These are phyloP conservation scores for Colletotrichum sp. DNA, from an alignment of 2,329 filamentous ascomycete genomes.

Conservation along the genomic window DNA sequence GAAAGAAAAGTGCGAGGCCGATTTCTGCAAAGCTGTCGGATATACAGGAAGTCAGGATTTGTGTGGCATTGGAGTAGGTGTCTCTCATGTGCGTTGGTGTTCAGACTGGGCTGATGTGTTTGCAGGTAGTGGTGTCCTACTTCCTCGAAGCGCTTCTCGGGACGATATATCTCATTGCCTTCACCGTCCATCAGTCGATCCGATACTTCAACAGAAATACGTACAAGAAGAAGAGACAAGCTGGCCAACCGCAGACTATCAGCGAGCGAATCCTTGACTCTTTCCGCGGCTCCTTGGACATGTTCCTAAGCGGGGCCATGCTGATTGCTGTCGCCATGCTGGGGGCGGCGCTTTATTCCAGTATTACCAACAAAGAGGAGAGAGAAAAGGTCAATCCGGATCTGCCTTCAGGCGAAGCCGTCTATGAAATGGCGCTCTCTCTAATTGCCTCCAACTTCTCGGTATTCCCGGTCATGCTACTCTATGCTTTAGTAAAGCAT, in stretches of 20 bases:
- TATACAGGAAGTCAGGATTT: constrained; percentile 16
- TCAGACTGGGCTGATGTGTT: background rate
- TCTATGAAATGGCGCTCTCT: constrained; percentile 1
- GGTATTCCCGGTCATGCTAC: constrained; percentile 19
- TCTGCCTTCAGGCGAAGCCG: background rate
- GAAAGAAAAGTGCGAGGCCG: background rate
- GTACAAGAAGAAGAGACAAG: background rate
- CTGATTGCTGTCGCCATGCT: constrained; percentile 19
- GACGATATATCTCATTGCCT: constrained; percentile 15
- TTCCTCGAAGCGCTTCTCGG: constrained; percentile 14
- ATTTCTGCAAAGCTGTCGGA: constrained; percentile 11
- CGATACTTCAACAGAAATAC: background rate
- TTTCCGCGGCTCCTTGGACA: constrained; percentile 18
- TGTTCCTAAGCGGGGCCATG: constrained; percentile 15
- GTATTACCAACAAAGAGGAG: background rate
- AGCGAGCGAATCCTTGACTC: constrained; percentile 3
- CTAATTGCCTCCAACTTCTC: constrained; percentile 16
- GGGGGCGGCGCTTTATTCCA: constrained; percentile 8
- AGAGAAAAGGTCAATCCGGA: background rate
- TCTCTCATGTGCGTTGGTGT: background rate
- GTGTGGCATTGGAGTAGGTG: constrained; percentile 12
- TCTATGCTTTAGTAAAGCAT: constrained; percentile 14
- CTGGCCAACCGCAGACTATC: background rate
- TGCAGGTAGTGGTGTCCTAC: constrained; percentile 13
- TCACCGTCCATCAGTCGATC: constrained; percentile 5